Evolutionary conservation across 1,284 basidiomycete genomes (phyloP), one percentile per base, ranked within the genome.

Genomic region (Moniliella sp.): DNA sequence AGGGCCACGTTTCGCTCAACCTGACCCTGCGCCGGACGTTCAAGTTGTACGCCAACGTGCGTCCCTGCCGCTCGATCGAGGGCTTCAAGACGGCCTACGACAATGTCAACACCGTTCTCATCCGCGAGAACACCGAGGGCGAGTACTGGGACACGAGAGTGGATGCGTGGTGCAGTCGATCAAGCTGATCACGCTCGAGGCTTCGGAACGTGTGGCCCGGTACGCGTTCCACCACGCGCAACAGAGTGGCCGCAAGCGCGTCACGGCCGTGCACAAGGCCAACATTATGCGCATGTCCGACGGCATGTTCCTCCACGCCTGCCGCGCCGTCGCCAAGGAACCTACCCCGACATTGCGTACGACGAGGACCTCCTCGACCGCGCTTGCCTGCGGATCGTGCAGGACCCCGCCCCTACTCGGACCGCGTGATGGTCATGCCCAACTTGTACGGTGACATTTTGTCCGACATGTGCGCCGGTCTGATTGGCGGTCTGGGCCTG

Each of bases 391-490:
- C 75, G 83, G 34, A 57, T 57, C 40, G 53, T 57, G 14, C 79
- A 82, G 64, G 84, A 99, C 66, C 91, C 91, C 19, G 69, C 66
- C 46, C 91, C 5, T 99, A 76, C 67, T 71, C 80, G 29, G 86
- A 94, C 67, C 78, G 83, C 40, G 91, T 97, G 50, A 97, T 97
- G 88, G 91, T 99, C 50, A 97, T 97, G 88, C 91, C 91, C 45
- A 99, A 99, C 71, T 68, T 99, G 42, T 86, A 81, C 59, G 83
- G 80, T 63, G 88, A 93, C 64, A 94, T 94, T 62, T 68, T 94
- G 43, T 93, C 88, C 32, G 88, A 99, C 65, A 88, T 99, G 78
- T 93, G 88, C 48, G 91, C 91, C 42, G 91, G 88, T 52, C 71
- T 99, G 51, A 97, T 97, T 62, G 91, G 91, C 50, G 91, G 91